Base-by-base conservation (phyloP, 305 asterid species). In the Rubia balearica region DNA sequence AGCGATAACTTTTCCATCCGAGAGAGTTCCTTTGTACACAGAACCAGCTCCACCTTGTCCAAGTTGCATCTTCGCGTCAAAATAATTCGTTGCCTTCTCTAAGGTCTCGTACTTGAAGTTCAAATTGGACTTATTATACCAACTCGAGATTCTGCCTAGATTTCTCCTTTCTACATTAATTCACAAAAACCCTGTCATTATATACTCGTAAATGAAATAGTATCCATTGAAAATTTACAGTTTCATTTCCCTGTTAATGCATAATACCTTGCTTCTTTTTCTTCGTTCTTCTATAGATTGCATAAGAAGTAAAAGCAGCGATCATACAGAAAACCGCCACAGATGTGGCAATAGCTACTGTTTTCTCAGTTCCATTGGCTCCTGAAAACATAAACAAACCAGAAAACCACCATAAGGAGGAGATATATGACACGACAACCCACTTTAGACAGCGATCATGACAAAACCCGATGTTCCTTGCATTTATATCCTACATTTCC, bases 11-110 rank as follows among this genome's bases (percentile, higher is more conserved):
- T 85, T 83, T 16, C 97, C 96, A 56, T 83, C 75, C 0, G 94
- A 61, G 40, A 93, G 78, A 42, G 82, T 91, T 55, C 97, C 98
- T 68, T 77, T 86, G 71, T 81, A 89, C n/a, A 90, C 98, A 14
- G 90, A 85, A 24, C 97, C 98, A 8, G 94, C 92, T 64, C 98
- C 97, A 59, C 98, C 98, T 74, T 90, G 97, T 46, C 98, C 98
- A 71, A 93, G 6, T 77, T 93, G 89, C 64, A 82, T 85, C 21
- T 79, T 76, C 16, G 76, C 42, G 56, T 88, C 92, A 65, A 93
- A 93, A 63, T 85, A 93, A 59, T 91, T 77, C 0, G 98, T 91
- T 8, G 98, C 96, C 88, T 83, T 89, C 84, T 93, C 98, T 51
- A 93, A 79, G 33, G 85, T 82, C 73, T 93, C 98, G 66, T 93